These are phyloP conservation scores for Pleurotus eryngii DNA, from an alignment of 768 basidiomycete species.

Conservation along the genomic window DNA sequence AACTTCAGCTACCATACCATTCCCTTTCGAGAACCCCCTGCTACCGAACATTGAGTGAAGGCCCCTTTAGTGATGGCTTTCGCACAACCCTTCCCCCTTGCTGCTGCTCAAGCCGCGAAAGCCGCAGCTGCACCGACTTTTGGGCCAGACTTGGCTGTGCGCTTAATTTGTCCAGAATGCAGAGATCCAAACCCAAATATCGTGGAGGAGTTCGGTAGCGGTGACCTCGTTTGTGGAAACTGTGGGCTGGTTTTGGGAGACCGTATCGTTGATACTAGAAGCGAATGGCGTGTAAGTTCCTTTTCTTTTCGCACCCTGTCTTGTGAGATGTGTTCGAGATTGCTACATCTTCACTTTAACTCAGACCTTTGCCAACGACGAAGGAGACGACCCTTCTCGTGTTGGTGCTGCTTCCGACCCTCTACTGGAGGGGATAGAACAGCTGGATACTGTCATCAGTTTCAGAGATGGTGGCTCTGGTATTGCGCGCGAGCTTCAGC, in stretches of 20 bases:
- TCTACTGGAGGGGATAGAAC: constrained; percentile 89
- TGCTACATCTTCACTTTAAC: constrained; percentile 14
- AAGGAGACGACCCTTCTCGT: constrained; percentile 99
- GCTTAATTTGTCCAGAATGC: constrained; percentile 94
- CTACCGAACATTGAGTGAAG: neutral
- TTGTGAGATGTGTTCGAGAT: constrained; percentile 15
- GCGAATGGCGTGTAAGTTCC: constrained; percentile 90
- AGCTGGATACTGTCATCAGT: constrained; percentile 92
- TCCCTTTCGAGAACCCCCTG: neutral
- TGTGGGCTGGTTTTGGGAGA: constrained; percentile 96
- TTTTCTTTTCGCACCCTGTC: constrained; percentile 8
- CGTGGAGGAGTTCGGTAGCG: constrained; percentile 95
- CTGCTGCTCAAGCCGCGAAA: constrained; percentile 48
- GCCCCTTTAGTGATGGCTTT: constrained; percentile 49
- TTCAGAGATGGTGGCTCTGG: constrained; percentile 95
- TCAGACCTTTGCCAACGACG: constrained; percentile 98
- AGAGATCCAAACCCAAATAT: constrained; percentile 91
- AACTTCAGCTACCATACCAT: neutral
- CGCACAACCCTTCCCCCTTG: constrained; percentile 79
- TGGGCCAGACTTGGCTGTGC: constrained; percentile 82
- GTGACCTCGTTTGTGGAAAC: constrained; percentile 92
- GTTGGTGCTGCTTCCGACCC: constrained; percentile 96
- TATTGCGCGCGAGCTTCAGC: constrained; percentile 86
- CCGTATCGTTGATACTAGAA: constrained; percentile 93
- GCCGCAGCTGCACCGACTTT: constrained; percentile 54